phyloP scores from a whole-genome alignment of 2,329 filamentous ascomycete genomes.

The Albophoma yamanashiensis region DNA sequence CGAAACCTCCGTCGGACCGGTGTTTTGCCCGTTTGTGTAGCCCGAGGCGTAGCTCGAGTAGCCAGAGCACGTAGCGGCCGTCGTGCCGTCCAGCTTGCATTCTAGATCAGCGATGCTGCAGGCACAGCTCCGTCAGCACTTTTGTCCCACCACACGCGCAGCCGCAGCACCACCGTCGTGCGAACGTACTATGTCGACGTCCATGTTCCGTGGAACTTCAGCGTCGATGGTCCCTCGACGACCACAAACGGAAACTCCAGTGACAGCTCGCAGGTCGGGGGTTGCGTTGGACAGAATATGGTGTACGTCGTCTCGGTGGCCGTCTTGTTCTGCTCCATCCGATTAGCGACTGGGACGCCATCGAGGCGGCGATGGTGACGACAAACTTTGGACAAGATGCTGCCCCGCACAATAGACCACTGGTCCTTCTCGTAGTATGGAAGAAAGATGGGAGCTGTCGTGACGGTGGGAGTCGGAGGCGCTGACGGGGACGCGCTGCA shows the following conservation, averaged over 20 bases:
- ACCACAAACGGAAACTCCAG: conserved; percentile 36
- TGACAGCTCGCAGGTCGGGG: conserved; percentile 29
- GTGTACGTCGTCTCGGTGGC: conserved; percentile 32
- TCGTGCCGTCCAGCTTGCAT: conserved; percentile 30
- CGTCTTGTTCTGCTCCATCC: conserved; percentile 19
- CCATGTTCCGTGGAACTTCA: conserved; percentile 31
- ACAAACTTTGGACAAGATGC: conserved; percentile 31
- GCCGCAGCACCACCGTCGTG: neutral
- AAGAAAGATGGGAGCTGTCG: conserved; percentile 33
- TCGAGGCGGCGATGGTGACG: neutral
- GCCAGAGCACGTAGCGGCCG: conserved; percentile 35
- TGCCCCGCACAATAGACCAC: conserved; percentile 34
- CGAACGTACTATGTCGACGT: conserved; percentile 31
- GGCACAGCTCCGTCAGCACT: neutral
- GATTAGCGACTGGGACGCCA: neutral
- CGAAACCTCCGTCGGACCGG: conserved; percentile 30
- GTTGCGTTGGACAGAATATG: conserved; percentile 35
- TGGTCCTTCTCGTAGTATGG: conserved; percentile 29
- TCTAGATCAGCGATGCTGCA: conserved; percentile 31
- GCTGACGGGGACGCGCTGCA: conserved; percentile 5
- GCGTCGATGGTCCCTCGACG: conserved; percentile 32
- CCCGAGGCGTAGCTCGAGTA: conserved; percentile 32
- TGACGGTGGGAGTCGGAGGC: conserved; percentile 14
- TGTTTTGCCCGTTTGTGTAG: conserved; percentile 25
- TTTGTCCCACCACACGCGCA: neutral